These are phyloP conservation scores for Fusarium sp. DNA, from an alignment of 2,329 filamentous ascomycete species.

Conservation along the genomic window DNA sequence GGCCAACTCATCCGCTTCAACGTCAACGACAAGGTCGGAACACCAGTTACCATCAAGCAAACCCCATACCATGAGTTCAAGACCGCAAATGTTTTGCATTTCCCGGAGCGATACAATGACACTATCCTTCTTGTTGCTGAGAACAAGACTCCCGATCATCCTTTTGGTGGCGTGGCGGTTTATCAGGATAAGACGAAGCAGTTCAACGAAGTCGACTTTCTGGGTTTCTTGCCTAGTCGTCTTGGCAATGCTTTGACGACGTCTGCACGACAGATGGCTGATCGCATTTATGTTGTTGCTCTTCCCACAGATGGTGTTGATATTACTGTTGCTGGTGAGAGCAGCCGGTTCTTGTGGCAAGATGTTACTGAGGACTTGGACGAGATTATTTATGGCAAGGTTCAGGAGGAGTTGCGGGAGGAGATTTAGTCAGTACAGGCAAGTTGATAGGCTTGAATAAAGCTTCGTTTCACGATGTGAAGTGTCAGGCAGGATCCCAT, in stretches of 20 bases:
- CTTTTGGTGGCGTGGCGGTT: background rate
- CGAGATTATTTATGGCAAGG: background rate
- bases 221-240: background rate
- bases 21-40: background rate
- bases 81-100: background rate
- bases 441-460: too few species aligned
- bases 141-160: background rate
- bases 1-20: background rate
- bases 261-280: background rate
- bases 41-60: background rate
- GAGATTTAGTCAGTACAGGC: background rate
- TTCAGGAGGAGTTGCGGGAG: background rate
- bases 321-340: background rate
- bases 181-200: background rate
- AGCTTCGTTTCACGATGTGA: background rate
- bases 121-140: background rate
- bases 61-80: background rate
- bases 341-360: background rate
- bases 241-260: background rate
- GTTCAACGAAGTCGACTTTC: background rate
- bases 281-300: background rate
- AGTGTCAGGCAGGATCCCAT: background rate
- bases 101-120: background rate
- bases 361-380: background rate
- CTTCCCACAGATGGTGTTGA: background rate